A percentile compares a stretch with the other conserved stretches of the same genome.
Evolutionary conservation across 345 rosid genomes (phyloP).

Genomic region (Anacardium occidentale): DNA sequence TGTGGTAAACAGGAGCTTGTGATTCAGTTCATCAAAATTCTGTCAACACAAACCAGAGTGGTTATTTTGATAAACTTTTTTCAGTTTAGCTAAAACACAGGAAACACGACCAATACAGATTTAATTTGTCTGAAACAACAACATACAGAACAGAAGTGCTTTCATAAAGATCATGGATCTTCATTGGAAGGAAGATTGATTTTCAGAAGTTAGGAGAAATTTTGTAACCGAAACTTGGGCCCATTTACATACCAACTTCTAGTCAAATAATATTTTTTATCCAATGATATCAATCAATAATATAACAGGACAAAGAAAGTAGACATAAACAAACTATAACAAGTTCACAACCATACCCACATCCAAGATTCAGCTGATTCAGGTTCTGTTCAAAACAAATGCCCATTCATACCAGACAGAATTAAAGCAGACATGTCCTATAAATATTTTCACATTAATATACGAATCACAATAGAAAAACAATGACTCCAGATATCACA

Average conservation of each 20-base stretch:
- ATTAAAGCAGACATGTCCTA: too few species aligned
- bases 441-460: not conserved
- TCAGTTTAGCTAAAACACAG: not conserved
- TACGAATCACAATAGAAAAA: not conserved
- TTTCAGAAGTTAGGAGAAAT: constrained; percentile 29
- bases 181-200: not conserved
- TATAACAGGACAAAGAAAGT: not conserved
- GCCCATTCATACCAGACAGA: constrained; percentile 1
- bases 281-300: not conserved
- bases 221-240: constrained; percentile 23
- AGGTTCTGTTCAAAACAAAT: constrained; percentile 3
- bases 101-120: constrained; percentile 9
- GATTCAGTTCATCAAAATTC: constrained; percentile 61
- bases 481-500: too few species aligned
- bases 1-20: constrained; percentile 58
- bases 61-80: constrained; percentile 1
- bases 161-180: not conserved
- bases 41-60: constrained; percentile 28
- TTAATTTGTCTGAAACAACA: not conserved
- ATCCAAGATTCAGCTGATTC: not conserved
- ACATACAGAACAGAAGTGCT: not conserved
- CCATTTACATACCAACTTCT: constrained; percentile 22
- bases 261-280: constrained; percentile 19
- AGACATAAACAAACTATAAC: constrained; percentile 10
- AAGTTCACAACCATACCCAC: constrained; percentile 15